Conservation (phyloP, 768 basidiomycete species). For the Pisolithus sp. region DNA sequence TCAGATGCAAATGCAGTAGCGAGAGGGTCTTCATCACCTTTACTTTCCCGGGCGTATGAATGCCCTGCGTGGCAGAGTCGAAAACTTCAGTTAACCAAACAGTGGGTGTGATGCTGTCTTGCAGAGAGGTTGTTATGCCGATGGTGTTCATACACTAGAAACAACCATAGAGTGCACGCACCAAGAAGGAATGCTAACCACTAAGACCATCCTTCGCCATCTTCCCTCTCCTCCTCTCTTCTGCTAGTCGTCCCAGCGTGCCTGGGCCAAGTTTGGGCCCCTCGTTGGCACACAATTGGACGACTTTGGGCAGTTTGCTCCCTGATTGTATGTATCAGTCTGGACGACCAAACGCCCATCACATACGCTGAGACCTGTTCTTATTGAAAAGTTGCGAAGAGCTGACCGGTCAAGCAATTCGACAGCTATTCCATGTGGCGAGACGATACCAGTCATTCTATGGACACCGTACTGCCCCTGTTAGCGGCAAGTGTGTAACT, state of each 20-base stretch:
- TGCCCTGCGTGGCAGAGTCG: no score
- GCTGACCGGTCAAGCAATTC: constrained; percentile 85
- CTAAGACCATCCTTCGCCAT: constrained; percentile 1
- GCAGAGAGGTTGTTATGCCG: no score
- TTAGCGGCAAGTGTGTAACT: constrained; percentile 97
- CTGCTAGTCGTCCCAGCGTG: constrained; percentile 74
- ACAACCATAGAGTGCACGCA: neutral
- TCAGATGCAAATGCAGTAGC: constrained; percentile 27
- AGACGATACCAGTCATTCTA: constrained; percentile 85
- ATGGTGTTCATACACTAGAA: no score
- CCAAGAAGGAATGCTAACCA: neutral
- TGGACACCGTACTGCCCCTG: constrained; percentile 88
- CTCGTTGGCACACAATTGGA: constrained; percentile 83
- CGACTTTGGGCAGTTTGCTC: constrained; percentile 83
- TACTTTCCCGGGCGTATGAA: neutral
- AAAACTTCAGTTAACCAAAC: no score
- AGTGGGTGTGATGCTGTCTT: no score
- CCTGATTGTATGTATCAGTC: constrained; percentile 73
- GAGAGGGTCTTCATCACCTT: constrained; percentile 6
- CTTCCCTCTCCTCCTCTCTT: constrained; percentile 36
- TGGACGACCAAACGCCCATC: constrained; percentile 91
- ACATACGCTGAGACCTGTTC: constrained; percentile 17
- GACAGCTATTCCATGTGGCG: constrained; percentile 90
- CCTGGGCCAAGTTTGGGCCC: constrained; percentile 69
- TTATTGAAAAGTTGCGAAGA: neutral